A percentile compares a stretch with the other conserved stretches of the same genome.
phyloP scores from a whole-genome alignment of 2,329 filamentous ascomycete genomes.

The Chaetomiaceae sp. region DNA sequence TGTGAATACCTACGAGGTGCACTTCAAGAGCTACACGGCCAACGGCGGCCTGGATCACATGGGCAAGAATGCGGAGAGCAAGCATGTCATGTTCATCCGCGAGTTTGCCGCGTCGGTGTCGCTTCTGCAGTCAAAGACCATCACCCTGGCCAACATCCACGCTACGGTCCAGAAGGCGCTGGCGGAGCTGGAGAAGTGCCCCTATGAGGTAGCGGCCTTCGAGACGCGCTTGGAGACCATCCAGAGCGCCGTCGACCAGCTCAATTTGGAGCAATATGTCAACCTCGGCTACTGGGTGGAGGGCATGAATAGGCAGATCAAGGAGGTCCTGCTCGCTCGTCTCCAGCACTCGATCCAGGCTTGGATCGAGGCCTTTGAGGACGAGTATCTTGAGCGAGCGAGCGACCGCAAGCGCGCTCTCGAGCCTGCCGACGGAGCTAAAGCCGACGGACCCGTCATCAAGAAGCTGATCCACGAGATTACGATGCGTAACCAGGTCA shows the following conservation, averaged over 20 bases:
- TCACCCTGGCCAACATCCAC: slow-evolving; percentile 72
- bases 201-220: slow-evolving; percentile 77
- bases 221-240: slow-evolving; percentile 76
- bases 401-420: slow-evolving; percentile 50
- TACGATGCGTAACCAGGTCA: slow-evolving; percentile 96
- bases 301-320: slow-evolving; percentile 79
- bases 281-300: slow-evolving; percentile 90
- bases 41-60: slow-evolving; percentile 56
- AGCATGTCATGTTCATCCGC: slow-evolving; percentile 93
- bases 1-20: slow-evolving; percentile 91
- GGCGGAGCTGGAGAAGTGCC: slow-evolving; percentile 75
- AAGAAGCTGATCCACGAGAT: slow-evolving; percentile 80
- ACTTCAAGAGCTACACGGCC: slow-evolving; percentile 62
- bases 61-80: slow-evolving; percentile 68
- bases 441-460: slow-evolving; percentile 58
- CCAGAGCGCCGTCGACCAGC: slow-evolving; percentile 88
- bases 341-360: slow-evolving; percentile 77
- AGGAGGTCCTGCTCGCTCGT: slow-evolving; percentile 71
- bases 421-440: slow-evolving; percentile 38
- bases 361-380: slow-evolving; percentile 84
- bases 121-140: slow-evolving; percentile 81
- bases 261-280: slow-evolving; percentile 93
- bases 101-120: slow-evolving; percentile 87
- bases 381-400: slow-evolving; percentile 42
- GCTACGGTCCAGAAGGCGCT: slow-evolving; percentile 76